phyloP scores from a whole-genome alignment of 768 basidiomycete genomes.

The Podaxis sp. region DNA sequence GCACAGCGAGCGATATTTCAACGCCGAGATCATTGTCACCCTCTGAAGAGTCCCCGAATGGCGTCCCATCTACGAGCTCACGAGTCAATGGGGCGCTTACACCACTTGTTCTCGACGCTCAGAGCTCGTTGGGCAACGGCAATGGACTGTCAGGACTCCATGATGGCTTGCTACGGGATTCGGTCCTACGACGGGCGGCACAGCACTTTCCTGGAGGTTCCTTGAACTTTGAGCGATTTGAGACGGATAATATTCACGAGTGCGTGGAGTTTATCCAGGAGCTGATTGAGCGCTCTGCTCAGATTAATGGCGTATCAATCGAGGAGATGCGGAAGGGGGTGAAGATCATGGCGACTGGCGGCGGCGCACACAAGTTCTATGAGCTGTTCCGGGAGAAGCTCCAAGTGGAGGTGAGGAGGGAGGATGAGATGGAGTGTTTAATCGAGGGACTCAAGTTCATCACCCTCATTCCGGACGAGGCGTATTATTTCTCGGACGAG shows the following conservation, averaged over 20 bases:
- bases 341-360: conserved; percentile 97
- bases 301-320: conserved; percentile 81
- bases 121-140: conserved; percentile 23
- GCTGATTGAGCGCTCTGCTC: conserved; percentile 83
- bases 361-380: conserved; percentile 94
- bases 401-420: conserved; percentile 80
- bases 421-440: conserved; percentile 99
- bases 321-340: conserved; percentile 90
- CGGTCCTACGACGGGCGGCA: conserved; percentile 65
- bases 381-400: conserved; percentile 73
- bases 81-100: conserved; percentile 76
- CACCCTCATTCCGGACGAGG: conserved; percentile 93
- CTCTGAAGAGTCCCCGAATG: conserved; percentile 27
- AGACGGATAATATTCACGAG: conserved; percentile 83
- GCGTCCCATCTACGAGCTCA: conserved; percentile 29
- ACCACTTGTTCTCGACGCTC: conserved; percentile 68
- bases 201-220: conserved; percentile 94
- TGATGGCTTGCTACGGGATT: conserved; percentile 52
- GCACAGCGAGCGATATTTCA: conserved; percentile 43
- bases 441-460: conserved; percentile 97
- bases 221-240: conserved; percentile 96
- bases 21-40: conserved; percentile 46
- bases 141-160: conserved; percentile 36
- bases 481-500: conserved; percentile 98
- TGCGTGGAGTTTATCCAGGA: conserved; percentile 86